A percentile compares a stretch with the other conserved stretches of the same genome.
phyloP scores from a whole-genome alignment of 345 rosid species.

The Stellera chamaejasme region DNA sequence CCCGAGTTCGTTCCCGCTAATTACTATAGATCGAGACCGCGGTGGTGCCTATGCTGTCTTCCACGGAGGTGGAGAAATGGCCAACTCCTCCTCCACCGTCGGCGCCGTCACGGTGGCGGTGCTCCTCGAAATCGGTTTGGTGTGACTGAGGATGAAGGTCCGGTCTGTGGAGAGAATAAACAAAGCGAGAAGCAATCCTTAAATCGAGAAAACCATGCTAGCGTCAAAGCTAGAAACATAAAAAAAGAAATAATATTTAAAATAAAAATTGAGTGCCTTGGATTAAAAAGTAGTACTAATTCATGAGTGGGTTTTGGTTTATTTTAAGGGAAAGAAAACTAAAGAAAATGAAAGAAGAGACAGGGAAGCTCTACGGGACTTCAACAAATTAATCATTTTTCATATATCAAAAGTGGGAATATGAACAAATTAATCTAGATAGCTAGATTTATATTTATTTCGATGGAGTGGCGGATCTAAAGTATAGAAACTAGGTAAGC shows the following conservation, averaged over 20 bases:
- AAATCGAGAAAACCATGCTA: conserved; percentile 59
- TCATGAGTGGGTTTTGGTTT: background rate
- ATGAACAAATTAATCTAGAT: no score
- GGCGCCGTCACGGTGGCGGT: conserved; percentile 19
- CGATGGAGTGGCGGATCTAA: no score
- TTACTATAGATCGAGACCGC: conserved; percentile 44
- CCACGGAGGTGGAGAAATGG: conserved; percentile 24
- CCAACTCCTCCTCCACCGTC: conserved; percentile 25
- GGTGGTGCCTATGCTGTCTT: conserved; percentile 27
- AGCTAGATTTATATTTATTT: no score
- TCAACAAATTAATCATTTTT: no score
- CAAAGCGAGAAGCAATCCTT: conserved; percentile 43
- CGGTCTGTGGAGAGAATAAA: conserved; percentile 40
- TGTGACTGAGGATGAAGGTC: conserved; percentile 43
- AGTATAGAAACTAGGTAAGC: no score
- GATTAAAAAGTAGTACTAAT: background rate
- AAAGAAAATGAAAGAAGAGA: no score
- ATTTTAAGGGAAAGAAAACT: background rate
- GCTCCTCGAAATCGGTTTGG: conserved; percentile 36
- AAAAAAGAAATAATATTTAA: no score
- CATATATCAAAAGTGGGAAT: no score
- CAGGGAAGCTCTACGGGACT: conserved; percentile 3
- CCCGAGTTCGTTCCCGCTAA: conserved; percentile 19
- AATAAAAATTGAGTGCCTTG: background rate
- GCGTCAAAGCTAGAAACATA: conserved; percentile 15